Conservation (phyloP, 2,329 filamentous ascomycete species). For the Fusarium goolgardi region DNA sequence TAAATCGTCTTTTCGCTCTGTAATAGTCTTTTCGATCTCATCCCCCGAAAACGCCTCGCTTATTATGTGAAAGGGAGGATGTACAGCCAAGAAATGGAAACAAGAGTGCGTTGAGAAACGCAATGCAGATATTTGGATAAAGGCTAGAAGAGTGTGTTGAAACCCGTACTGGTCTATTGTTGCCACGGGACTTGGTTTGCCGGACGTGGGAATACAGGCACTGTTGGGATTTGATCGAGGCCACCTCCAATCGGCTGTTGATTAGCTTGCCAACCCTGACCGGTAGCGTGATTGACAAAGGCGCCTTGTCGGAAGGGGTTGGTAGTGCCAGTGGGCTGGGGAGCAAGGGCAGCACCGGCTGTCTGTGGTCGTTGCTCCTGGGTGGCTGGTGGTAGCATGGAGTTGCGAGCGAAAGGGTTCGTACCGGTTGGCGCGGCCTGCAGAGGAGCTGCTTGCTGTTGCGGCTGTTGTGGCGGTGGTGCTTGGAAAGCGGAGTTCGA, state of each 20-base stretch:
- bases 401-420: conserved; percentile 67
- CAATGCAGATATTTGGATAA: conserved; percentile 18
- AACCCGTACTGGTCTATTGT: conserved; percentile 51
- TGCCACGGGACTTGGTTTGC: conserved; percentile 72
- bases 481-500: conserved; percentile 59
- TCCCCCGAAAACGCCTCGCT: conserved; percentile 51
- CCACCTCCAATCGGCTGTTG: conserved; percentile 84
- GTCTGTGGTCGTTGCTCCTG: conserved; percentile 60
- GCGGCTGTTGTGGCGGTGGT: conserved; percentile 51
- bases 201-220: conserved; percentile 87
- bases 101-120: conserved; percentile 21
- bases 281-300: conserved; percentile 89
- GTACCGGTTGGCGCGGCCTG: conserved; percentile 66
- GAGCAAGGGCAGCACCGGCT: conserved; percentile 65
- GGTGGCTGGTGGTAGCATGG: conserved; percentile 45
- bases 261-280: conserved; percentile 86
- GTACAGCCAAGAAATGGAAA: conserved; percentile 39
- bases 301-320: conserved; percentile 95
- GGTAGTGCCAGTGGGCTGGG: conserved; percentile 87
- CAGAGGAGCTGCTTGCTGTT: conserved; percentile 53
- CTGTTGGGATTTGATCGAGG: conserved; percentile 80
- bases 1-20: conserved; percentile 24
- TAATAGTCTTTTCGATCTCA: conserved; percentile 42
- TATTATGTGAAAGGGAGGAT: conserved; percentile 47
- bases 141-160: conserved; percentile 2